Percentiles rank a stretch among this genome's conserved stretches.
These are phyloP conservation scores for Gentiana macrophylla DNA, from an alignment of 257 asterid species.

Conservation along the genomic window DNA sequence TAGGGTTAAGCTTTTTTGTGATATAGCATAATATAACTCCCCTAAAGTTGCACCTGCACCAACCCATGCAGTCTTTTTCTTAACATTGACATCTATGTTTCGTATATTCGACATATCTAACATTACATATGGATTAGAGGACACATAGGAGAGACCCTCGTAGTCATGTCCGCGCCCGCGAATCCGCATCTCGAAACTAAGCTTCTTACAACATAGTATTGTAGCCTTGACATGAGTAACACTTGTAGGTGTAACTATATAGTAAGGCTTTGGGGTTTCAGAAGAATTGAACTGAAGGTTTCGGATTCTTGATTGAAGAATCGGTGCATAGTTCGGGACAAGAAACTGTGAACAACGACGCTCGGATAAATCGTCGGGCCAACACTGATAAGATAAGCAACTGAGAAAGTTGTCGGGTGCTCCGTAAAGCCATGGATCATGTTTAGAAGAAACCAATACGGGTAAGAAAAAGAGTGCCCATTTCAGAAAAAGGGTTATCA, in stretches of 20 bases:
- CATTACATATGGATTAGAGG: slow-evolving; percentile 21
- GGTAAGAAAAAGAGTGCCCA: slow-evolving; percentile 1
- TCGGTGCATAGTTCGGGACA: slow-evolving; percentile 16
- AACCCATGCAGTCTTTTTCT: slow-evolving; percentile 43
- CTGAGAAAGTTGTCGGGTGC: slow-evolving; percentile 1
- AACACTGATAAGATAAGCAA: slow-evolving; percentile 10
- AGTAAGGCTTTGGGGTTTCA: slow-evolving; percentile 17
- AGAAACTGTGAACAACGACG: slow-evolving; percentile 16
- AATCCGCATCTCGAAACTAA: slow-evolving; percentile 22
- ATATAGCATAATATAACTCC: slow-evolving; percentile 36
- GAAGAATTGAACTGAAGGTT: slow-evolving; percentile 44
- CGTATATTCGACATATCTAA: slow-evolving; percentile 37
- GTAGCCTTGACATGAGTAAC: slow-evolving; percentile 22
- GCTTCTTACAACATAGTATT: slow-evolving; percentile 21
- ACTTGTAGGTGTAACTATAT: slow-evolving; percentile 31
- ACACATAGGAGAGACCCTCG: slow-evolving; percentile 43
- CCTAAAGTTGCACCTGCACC: no score
- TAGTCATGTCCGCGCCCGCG: slow-evolving; percentile 59
- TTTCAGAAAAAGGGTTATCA: no score
- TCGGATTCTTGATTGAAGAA: slow-evolving; percentile 32
- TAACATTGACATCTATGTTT: slow-evolving; percentile 24
- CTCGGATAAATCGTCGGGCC: background rate
- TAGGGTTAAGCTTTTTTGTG: slow-evolving; percentile 16
- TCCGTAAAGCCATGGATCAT: slow-evolving; percentile 1
- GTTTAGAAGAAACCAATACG: background rate